Percentiles rank a stretch among this genome's conserved stretches.
Conservation (phyloP, 371 early-diverging fungal species). For the Quaeritorhiza haematococci region DNA sequence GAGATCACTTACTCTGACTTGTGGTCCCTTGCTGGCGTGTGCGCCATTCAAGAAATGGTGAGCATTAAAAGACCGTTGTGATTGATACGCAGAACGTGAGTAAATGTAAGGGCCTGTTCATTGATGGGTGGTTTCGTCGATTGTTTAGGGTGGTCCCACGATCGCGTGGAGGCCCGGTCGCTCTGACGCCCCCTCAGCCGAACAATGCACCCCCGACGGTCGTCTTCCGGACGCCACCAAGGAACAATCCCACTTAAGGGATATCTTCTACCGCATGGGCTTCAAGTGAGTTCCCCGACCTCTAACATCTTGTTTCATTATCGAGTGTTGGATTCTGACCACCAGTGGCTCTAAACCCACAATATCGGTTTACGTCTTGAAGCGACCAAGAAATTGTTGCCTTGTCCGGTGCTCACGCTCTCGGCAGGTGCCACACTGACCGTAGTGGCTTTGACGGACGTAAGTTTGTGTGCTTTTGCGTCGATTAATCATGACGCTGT, state of each 20-base stretch:
- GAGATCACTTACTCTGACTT: constrained; percentile 85
- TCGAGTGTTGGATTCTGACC: no score
- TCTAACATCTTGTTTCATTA: neutral
- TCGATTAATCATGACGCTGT: no score
- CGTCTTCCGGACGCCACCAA: constrained; percentile 86
- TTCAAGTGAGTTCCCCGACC: constrained; percentile 31
- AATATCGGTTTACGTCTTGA: neutral
- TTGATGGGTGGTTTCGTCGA: neutral
- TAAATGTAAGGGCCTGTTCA: constrained; percentile 1
- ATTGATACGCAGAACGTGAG: neutral
- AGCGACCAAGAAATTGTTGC: constrained; percentile 95
- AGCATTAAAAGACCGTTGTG: neutral
- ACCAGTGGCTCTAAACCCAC: no score
- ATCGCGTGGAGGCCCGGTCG: constrained; percentile 89
- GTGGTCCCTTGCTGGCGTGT: constrained; percentile 90
- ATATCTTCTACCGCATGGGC: constrained; percentile 86
- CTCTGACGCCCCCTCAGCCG: constrained; percentile 48
- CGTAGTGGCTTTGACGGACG: constrained; percentile 86
- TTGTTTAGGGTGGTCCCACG: constrained; percentile 65
- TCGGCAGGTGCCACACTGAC: constrained; percentile 90
- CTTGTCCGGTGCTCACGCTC: constrained; percentile 86
- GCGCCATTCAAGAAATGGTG: constrained; percentile 82
- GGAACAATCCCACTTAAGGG: constrained; percentile 51
- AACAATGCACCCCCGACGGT: constrained; percentile 77
- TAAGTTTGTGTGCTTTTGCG: constrained; percentile 3